Conservation (phyloP, 352 stramenopile genomes). For the Phytopythium cucurbitacearum region DNA sequence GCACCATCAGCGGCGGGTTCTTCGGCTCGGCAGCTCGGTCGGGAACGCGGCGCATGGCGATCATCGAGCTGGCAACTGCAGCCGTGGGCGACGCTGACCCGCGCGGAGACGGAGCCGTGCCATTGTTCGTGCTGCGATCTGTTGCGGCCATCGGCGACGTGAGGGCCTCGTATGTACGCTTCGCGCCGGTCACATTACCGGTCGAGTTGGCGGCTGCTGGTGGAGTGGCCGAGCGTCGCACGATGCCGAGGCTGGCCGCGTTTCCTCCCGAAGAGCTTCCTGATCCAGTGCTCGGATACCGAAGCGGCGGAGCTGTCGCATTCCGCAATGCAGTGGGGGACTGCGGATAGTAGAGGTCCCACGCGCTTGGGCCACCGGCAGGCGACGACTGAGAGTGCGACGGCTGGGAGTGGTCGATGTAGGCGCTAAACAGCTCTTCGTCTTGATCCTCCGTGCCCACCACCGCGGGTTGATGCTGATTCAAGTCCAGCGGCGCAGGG, state of each 20-base stretch:
- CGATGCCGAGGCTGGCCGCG: background rate
- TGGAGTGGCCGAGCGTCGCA: background rate
- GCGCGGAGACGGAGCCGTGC: conserved; percentile 6
- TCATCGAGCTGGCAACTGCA: conserved; percentile 59
- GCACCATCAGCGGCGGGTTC: conserved; percentile 18
- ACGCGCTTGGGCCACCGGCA: conserved; percentile 11
- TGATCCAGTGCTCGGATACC: background rate
- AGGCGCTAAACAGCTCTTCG: conserved; percentile 52
- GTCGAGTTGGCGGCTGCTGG: background rate
- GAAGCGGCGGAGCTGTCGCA: background rate
- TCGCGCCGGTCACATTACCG: conserved; percentile 19
- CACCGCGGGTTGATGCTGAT: conserved; percentile 1
- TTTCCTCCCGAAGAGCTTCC: background rate
- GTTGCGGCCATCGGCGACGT: background rate
- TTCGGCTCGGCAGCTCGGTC: conserved; percentile 5
- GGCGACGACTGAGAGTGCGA: background rate
- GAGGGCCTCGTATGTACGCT: conserved; percentile 41
- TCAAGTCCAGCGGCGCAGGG: conserved; percentile 5
- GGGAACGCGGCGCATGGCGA: conserved; percentile 46
- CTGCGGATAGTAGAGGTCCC: conserved; percentile 44
- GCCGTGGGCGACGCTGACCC: conserved; percentile 38
- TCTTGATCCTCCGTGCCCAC: conserved; percentile 21
- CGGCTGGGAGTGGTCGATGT: conserved; percentile 11
- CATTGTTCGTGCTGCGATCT: conserved; percentile 1
- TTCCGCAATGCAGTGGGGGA: conserved; percentile 4